Conservation (phyloP, 306 rosid genomes). For the Rosa lucieae region DNA sequence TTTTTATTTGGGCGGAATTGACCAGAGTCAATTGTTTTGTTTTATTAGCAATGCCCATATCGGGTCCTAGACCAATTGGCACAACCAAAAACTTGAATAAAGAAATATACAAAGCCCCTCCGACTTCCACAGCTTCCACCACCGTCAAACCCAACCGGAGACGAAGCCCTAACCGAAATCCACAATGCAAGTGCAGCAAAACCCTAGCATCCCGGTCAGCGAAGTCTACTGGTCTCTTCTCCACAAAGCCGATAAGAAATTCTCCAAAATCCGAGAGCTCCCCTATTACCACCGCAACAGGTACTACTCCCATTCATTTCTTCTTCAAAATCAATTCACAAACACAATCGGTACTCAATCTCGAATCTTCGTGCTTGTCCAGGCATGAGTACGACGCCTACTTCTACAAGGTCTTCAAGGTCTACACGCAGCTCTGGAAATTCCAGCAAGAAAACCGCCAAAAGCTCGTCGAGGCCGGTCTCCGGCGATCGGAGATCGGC, state of each 20-base stretch:
- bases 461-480: slow-evolving; percentile 81
- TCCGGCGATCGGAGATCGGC: slow-evolving; percentile 84
- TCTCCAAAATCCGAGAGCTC: slow-evolving; percentile 73
- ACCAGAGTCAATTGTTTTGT: no score
- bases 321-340: no score
- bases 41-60: no score
- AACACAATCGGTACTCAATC: no score
- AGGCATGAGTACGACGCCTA: slow-evolving; percentile 71
- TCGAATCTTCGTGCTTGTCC: no score
- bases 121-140: background rate
- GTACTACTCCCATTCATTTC: no score
- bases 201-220: slow-evolving; percentile 48
- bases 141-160: slow-evolving; percentile 1
- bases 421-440: slow-evolving; percentile 92
- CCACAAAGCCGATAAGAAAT: slow-evolving; percentile 75
- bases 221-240: slow-evolving; percentile 72
- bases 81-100: no score
- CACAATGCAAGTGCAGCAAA: slow-evolving; percentile 11
- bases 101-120: no score
- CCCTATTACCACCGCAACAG: slow-evolving; percentile 68
- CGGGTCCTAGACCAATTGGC: no score
- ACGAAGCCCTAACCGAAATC: background rate
- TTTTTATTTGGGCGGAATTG: no score
- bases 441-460: slow-evolving; percentile 93
- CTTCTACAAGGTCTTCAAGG: slow-evolving; percentile 87